Evolutionary conservation across 352 stramenopile species (phyloP), one percentile per base, ranked within the genome.

Genomic region (Blastocystis sp.): DNA sequence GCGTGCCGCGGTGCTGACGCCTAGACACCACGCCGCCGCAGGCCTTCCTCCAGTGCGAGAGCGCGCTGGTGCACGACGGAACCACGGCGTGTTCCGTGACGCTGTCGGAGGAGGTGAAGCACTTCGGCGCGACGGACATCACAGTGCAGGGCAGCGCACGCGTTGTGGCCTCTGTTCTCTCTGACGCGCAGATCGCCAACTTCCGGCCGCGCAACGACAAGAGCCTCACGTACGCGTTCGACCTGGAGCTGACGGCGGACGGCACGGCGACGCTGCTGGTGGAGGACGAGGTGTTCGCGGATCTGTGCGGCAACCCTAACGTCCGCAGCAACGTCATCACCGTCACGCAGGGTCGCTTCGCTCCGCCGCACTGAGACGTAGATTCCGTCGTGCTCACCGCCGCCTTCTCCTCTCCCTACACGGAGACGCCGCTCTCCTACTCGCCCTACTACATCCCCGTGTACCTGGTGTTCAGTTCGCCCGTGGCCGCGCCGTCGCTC

Each of bases 281-380:
- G 3, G 66, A 69, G 11, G 74, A 84, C 21, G 56, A 43, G 4
- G 45, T 62, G 21, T 70, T 84, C 48, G 23, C 23, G 61, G 74
- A 84, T 34, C 34, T 28, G 5, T 67, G 74, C 48, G 74, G 74
- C n/a, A 84, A 84, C 48, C 52, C 11, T 2, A 84, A 84, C 45
- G 66, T 67, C 10, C 74, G 74, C 5, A 67, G 45, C 34, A 84
- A 84, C 66, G 40, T 45, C 23, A 23, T 84, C 52, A 43, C 61
- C 19, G 3, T 84, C 5, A 34, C 40, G 40, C 65, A 84, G 45
- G 74, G 74, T 84, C 0, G 21, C 0, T 43, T 38, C 60, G 67
- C 5, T 34, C 21, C 40, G 21, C 28, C 40, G 45, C 10, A 17
- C 40, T 70, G 21, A 40, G 1, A 5, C 21, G 28, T 70, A 84